phyloP scores from a whole-genome alignment of 169 alveolate species.

The Plasmodium berghei region DNA sequence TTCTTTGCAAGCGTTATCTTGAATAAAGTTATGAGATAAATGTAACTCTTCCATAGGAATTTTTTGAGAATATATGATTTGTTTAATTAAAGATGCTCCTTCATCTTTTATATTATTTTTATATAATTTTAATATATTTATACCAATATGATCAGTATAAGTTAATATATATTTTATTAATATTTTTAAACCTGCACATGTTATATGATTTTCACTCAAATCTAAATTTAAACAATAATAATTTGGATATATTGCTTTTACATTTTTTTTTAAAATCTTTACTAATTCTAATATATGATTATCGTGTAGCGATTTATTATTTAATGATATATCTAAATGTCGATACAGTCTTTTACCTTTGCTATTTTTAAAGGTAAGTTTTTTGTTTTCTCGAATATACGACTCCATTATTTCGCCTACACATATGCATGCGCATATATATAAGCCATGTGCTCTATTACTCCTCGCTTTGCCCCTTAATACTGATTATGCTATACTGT shows the following conservation, averaged over 20 bases:
- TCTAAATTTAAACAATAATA: constrained; percentile 63
- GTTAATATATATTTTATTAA: constrained; percentile 42
- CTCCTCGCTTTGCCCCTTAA: neutral
- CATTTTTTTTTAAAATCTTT: constrained; percentile 45
- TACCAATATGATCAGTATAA: constrained; percentile 52
- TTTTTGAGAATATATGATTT: constrained; percentile 40
- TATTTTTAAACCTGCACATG: constrained; percentile 61
- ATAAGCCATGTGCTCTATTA: neutral
- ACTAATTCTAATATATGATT: constrained; percentile 56
- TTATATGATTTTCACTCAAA: constrained; percentile 62
- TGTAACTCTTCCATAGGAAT: constrained; percentile 76
- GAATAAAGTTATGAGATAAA: constrained; percentile 61
- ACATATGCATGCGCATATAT: constrained; percentile 1
- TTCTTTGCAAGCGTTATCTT: constrained; percentile 72
- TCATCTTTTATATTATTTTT: constrained; percentile 73
- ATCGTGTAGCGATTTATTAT: constrained; percentile 65
- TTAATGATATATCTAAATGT: constrained; percentile 55
- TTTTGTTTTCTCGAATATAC: constrained; percentile 62
- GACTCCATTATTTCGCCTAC: constrained; percentile 48
- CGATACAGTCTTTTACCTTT: constrained; percentile 48
- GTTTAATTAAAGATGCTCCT: constrained; percentile 63
- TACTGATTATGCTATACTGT: no score
- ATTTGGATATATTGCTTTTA: constrained; percentile 30
- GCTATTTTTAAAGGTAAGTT: constrained; percentile 45
- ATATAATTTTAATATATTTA: constrained; percentile 52